Evolutionary conservation across 306 rosid genomes (phyloP).

Genomic region (Gastrolobium villosum): DNA sequence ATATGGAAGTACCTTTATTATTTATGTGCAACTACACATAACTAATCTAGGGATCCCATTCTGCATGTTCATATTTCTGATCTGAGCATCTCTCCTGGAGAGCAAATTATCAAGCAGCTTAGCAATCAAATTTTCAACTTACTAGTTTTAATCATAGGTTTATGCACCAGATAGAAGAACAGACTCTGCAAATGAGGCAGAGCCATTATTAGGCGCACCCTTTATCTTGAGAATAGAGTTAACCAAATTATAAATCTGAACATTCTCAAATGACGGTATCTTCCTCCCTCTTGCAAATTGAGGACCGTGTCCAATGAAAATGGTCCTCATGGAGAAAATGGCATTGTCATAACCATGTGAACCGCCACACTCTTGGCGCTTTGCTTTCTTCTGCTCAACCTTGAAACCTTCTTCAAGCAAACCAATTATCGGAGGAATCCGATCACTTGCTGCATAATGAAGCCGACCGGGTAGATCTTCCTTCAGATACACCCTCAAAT

Average conservation of each 20-base stretch:
- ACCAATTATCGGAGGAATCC: constrained; percentile 86
- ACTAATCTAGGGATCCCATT: constrained; percentile 12
- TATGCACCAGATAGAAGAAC: constrained; percentile 70
- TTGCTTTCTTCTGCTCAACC: constrained; percentile 77
- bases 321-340: constrained; percentile 91
- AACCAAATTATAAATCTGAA: constrained; percentile 90
- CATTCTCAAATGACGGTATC: constrained; percentile 93
- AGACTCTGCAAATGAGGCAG: constrained; percentile 68
- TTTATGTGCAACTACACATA: constrained; percentile 16
- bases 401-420: constrained; percentile 84
- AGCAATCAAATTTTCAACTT: constrained; percentile 30
- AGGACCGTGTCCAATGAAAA: constrained; percentile 96
- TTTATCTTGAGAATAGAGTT: constrained; percentile 80
- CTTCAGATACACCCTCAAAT: constrained; percentile 79
- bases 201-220: constrained; percentile 93
- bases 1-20: constrained; percentile 36
- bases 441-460: constrained; percentile 71
- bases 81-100: constrained; percentile 30
- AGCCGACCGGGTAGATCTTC: constrained; percentile 88
- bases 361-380: constrained; percentile 85
- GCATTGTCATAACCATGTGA: constrained; percentile 96
- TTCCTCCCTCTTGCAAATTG: constrained; percentile 86
- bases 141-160: constrained; percentile 23
- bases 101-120: constrained; percentile 37
- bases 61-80: constrained; percentile 28